Evolutionary conservation across 1,139 yeast species (phyloP).

Genomic region (Martiniozyma asiatica): DNA sequence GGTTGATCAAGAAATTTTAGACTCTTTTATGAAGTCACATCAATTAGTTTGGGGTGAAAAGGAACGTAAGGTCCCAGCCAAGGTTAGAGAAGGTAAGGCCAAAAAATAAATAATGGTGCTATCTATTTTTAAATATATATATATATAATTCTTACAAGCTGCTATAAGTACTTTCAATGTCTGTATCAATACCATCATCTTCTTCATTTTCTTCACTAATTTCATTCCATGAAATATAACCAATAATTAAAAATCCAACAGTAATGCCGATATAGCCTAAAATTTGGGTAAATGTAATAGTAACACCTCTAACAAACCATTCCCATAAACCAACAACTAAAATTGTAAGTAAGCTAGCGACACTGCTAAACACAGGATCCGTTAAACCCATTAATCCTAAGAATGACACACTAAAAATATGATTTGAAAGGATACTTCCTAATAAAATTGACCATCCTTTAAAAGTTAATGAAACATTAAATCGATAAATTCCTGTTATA

Average conservation of each 20-base stretch:
- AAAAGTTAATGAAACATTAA: slow-evolving; percentile 39
- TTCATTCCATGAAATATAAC: slow-evolving; percentile 67
- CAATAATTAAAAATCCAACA: slow-evolving; percentile 55
- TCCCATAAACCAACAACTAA: slow-evolving; percentile 72
- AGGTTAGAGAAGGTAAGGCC: slow-evolving; percentile 32
- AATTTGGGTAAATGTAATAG: slow-evolving; percentile 35
- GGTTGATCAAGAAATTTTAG: slow-evolving; percentile 57
- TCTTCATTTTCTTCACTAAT: slow-evolving; percentile 52
- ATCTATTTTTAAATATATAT: no score
- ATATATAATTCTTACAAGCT: no score
- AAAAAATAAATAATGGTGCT: slow-evolving; percentile 14
- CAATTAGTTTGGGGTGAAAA: slow-evolving; percentile 62
- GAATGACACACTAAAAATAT: slow-evolving; percentile 61
- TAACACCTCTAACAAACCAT: slow-evolving; percentile 56
- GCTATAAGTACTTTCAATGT: slow-evolving; percentile 19
- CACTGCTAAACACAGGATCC: slow-evolving; percentile 76
- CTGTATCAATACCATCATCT: slow-evolving; percentile 28
- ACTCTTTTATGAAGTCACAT: slow-evolving; percentile 75
- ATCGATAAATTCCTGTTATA: slow-evolving; percentile 43
- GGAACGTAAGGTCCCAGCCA: slow-evolving; percentile 60
- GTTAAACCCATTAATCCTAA: slow-evolving; percentile 74
- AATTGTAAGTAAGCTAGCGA: slow-evolving; percentile 68
- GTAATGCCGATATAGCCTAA: slow-evolving; percentile 49
- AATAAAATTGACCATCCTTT: slow-evolving; percentile 33
- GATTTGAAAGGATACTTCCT: slow-evolving; percentile 48